A percentile compares a stretch with the other conserved stretches of the same genome.
phyloP scores from a whole-genome alignment of 176 grass and related monocot genomes.

The Thinopyrum elongatum region DNA sequence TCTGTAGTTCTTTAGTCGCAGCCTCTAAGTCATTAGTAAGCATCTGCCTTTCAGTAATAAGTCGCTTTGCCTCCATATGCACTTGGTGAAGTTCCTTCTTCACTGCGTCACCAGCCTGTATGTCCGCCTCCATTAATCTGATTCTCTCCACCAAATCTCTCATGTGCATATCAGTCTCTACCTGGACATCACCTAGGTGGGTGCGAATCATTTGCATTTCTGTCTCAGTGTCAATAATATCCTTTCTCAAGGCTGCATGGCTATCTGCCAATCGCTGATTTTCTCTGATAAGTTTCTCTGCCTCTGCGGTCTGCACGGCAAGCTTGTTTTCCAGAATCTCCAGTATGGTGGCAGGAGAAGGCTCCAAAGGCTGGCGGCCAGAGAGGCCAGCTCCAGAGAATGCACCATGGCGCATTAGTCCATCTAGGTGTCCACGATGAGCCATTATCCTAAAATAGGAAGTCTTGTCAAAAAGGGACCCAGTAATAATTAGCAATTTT shows the following conservation, averaged over 20 bases:
- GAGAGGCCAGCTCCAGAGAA: slow-evolving; percentile 39
- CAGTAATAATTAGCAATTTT: background rate
- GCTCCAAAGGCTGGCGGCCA: slow-evolving; percentile 32
- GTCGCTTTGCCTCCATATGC: slow-evolving; percentile 75
- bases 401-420: slow-evolving; percentile 64
- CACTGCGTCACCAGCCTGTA: slow-evolving; percentile 54
- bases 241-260: slow-evolving; percentile 79
- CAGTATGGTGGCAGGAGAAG: slow-evolving; percentile 25
- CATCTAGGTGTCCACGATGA: slow-evolving; percentile 53
- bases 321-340: slow-evolving; percentile 77
- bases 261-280: slow-evolving; percentile 69
- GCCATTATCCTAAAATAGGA: slow-evolving; percentile 58
- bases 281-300: slow-evolving; percentile 74
- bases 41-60: slow-evolving; percentile 65
- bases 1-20: slow-evolving; percentile 66
- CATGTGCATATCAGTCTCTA: slow-evolving; percentile 75
- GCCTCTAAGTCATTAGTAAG: slow-evolving; percentile 55
- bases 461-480: background rate
- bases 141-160: slow-evolving; percentile 66
- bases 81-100: slow-evolving; percentile 75
- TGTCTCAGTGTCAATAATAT: slow-evolving; percentile 73
- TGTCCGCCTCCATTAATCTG: slow-evolving; percentile 74
- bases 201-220: slow-evolving; percentile 69
- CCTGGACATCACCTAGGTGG: slow-evolving; percentile 59
- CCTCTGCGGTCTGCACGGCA: slow-evolving; percentile 56